A percentile compares a stretch with the other conserved stretches of the same genome.
These are phyloP conservation scores for Achaetomium macrosporum DNA, from an alignment of 2,329 filamentous ascomycete species.

Conservation along the genomic window DNA sequence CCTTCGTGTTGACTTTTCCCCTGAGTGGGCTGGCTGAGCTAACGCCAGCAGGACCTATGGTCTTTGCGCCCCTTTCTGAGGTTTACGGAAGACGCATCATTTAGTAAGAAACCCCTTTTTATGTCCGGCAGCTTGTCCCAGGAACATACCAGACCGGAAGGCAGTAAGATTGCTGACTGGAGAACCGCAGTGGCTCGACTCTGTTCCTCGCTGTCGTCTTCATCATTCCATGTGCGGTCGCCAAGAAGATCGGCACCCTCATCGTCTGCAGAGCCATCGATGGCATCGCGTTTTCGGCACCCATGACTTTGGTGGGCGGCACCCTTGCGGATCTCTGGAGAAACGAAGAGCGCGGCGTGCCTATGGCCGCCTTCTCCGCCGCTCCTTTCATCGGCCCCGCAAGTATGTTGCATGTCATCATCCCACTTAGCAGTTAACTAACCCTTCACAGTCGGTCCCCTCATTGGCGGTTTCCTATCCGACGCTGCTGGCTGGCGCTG, in stretches of 20 bases:
- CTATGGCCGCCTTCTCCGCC: conserved; percentile 80
- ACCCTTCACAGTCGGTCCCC: conserved; percentile 50
- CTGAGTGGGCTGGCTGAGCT: not conserved
- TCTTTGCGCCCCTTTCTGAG: conserved; percentile 73
- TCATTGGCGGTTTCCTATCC: conserved; percentile 70
- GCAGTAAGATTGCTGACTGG: conserved; percentile 5
- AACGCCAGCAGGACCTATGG: conserved; percentile 56
- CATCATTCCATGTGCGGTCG: conserved; percentile 71
- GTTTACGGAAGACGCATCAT: conserved; percentile 66
- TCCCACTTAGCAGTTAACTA: not conserved
- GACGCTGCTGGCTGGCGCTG: conserved; percentile 71
- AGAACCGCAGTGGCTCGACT: conserved; percentile 45
- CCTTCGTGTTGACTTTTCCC: not conserved
- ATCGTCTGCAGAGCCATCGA: conserved; percentile 72
- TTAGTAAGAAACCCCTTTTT: conserved; percentile 52
- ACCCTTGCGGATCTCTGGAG: conserved; percentile 80
- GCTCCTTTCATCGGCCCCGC: conserved; percentile 79
- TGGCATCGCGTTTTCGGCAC: conserved; percentile 77
- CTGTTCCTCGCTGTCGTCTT: conserved; percentile 68
- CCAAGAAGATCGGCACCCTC: conserved; percentile 69
- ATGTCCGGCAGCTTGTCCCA: too few species aligned
- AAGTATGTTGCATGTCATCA: conserved; percentile 33
- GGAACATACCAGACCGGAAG: not conserved
- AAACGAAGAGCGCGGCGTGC: conserved; percentile 76
- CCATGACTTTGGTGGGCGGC: conserved; percentile 80